Evolutionary conservation across 73 alveolate genomes (phyloP), one percentile per base, ranked within the genome.

Genomic region (Paramecium pentaurelia): DNA sequence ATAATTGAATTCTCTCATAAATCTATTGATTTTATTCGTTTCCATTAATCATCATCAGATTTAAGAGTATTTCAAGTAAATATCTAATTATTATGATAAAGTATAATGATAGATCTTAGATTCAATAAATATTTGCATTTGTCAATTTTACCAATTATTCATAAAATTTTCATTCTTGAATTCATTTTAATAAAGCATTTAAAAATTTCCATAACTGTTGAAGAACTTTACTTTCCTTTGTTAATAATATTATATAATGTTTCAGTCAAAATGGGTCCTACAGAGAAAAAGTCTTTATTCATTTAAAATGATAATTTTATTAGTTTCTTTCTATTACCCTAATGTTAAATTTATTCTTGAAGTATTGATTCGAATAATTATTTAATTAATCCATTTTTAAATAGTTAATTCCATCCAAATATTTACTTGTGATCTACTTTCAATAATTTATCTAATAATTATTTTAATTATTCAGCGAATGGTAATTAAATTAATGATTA

Each of bases 241-340:
- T 44, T 75, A 12, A 75, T 30, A 9, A 75, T 75, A 14, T 18
- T 11, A 42, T 75, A 75, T 3, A 30, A 75, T 4, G 68, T 38
- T 75, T 75, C 70, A 36, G 88, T 75, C 22, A 75, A 30, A 9
- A 75, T 75, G 4, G 88, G 88, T 3, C 70, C 88, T 12, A 70
- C 88, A 1, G 68, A 38, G 18, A 75, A n/a, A 75, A 75, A 75
- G 3, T 75, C 60, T 42, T 36, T 12, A n/a, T 30, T 36, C 38
- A 75, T 36, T 42, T 38, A 5, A 22, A 37, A 22, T 12, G 88
- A 18, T 12, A 75, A 42, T 38, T 14, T 75, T 34, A 75, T 75
- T 6, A 37, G 85, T 27, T 68, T 68, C 27, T 68, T 68, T 6
- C 85, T 27, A 34, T 68, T 10, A 7, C 8, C 25, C 25, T 18